phyloP scores from a whole-genome alignment of 257 asterid species.

The Petrea volubilis region DNA sequence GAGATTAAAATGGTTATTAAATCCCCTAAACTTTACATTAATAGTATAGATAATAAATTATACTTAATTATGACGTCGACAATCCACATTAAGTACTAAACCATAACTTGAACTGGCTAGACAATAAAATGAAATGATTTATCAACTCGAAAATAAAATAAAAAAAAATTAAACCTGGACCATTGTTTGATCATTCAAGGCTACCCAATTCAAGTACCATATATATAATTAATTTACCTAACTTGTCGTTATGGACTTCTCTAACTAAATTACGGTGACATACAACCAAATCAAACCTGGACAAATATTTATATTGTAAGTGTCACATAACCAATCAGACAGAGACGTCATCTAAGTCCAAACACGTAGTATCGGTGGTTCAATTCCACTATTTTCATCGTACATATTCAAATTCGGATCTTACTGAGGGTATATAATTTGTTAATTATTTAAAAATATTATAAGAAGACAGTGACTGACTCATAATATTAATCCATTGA shows the following conservation, averaged over 20 bases:
- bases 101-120: neutral
- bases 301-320: neutral
- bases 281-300: neutral
- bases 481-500: too few species aligned
- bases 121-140: neutral
- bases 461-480: too few species aligned
- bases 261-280: slow-evolving; percentile 13
- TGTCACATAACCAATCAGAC: slow-evolving; percentile 30
- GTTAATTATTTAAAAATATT: too few species aligned
- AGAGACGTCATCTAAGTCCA: slow-evolving; percentile 14
- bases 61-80: too few species aligned
- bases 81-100: neutral
- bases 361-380: too few species aligned
- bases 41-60: too few species aligned
- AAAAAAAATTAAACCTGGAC: too few species aligned
- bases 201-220: neutral
- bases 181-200: neutral
- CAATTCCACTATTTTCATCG: too few species aligned
- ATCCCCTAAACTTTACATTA: too few species aligned
- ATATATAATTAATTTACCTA: neutral
- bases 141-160: neutral
- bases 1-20: too few species aligned
- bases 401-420: too few species aligned
- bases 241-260: slow-evolving; percentile 28
- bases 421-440: too few species aligned